A percentile compares a stretch with the other conserved stretches of the same genome.
Evolutionary conservation across 129 eudicot genomes (phyloP).

Genomic region (Tagetes erecta): DNA sequence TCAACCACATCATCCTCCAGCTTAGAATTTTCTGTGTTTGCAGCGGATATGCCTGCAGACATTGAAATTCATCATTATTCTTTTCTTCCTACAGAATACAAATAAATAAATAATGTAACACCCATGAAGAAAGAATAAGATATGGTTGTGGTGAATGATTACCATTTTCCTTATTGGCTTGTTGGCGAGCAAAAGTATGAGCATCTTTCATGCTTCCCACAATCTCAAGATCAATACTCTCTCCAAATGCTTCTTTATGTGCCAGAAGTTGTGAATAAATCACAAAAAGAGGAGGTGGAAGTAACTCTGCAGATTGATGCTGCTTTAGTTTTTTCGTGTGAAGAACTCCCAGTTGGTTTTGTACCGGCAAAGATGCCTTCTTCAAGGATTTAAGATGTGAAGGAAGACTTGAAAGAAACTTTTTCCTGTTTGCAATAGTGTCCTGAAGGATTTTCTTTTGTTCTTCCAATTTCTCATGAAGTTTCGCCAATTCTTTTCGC

Average conservation of each 20-base stretch:
- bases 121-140: constrained; percentile 14
- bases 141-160: neutral
- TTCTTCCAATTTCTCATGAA: constrained; percentile 67
- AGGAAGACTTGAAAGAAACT: constrained; percentile 95
- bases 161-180: constrained; percentile 81
- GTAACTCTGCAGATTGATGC: constrained; percentile 83
- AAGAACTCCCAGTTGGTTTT: constrained; percentile 79
- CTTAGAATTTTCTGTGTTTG: constrained; percentile 59
- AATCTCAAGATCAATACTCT: constrained; percentile 84
- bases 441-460: constrained; percentile 77
- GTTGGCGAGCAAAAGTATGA: constrained; percentile 77
- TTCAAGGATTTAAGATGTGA: constrained; percentile 94
- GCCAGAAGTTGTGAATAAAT: constrained; percentile 85
- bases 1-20: constrained; percentile 79
- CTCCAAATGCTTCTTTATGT: constrained; percentile 97
- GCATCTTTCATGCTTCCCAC: constrained; percentile 94
- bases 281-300: constrained; percentile 93
- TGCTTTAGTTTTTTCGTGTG: constrained; percentile 90
- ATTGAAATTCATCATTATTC: neutral
- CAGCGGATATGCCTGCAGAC: constrained; percentile 50
- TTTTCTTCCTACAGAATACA: constrained; percentile 12
- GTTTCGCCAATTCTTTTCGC: constrained; percentile 88
- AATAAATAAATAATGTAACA: neutral
- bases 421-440: constrained; percentile 86
- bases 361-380: constrained; percentile 95